Evolutionary conservation across 2,329 filamentous ascomycete species (phyloP), one percentile per base, ranked within the genome.

Genomic region (Neonectria coccinea): DNA sequence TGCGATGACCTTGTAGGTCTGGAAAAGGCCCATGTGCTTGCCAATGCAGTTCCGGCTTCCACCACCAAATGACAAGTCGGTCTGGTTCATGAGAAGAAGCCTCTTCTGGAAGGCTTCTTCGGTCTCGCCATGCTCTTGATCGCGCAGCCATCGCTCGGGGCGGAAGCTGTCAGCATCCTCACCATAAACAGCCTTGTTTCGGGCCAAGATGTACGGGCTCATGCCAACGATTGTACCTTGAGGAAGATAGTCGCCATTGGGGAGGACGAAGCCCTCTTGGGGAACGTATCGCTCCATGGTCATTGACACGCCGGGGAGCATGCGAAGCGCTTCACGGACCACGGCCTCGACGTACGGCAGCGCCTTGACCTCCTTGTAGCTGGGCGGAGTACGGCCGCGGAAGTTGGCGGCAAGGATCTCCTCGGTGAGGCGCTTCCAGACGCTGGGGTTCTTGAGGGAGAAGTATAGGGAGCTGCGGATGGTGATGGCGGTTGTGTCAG

Each of bases 261-360:
- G 71, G 3, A 80, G 71, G 0, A 58, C 70, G 11, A 78, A 70
- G 5, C 82, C 81, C 4, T 70, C 74, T 1, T 57, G 22, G 0
- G 83, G 82, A 0, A 84, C 82, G 14, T 81, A 72, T 0, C 84
- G 80, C 64, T 85, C 82, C 5, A 86, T 76, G 0, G 79, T 68
- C 66, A 83, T 77, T 1, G 78, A 78, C 5, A 84, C 76, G 2
- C 77, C 78, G 0, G 83, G 82, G 44, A 84, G 79, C 2, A 85
- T 71, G 3, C 84, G 79, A 59, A 82, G 75, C 1, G 80, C 77
- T 71, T 87, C 85, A 25, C 80, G 80, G 12, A 86, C 74, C 1
- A 84, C 80, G 0, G 84, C 82, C 45, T 73, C 66, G 5, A 67
- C 45, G 25, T 73, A 73, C 2, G 71, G 54, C 2, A 73, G 31